phyloP scores from a whole-genome alignment of 441 rosid genomes.

The Bruguiera hainesii region DNA sequence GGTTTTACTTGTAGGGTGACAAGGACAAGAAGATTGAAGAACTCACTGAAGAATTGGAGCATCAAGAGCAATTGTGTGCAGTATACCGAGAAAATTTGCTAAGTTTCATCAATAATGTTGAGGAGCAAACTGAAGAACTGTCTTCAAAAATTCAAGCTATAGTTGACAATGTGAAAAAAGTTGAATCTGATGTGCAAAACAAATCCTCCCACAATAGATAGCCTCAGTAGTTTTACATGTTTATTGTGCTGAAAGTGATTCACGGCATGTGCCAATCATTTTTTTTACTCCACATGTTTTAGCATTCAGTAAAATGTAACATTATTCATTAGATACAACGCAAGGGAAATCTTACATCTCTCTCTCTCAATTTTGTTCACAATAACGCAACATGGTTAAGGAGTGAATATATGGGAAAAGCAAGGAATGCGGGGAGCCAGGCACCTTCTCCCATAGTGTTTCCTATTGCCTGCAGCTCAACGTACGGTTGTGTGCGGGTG shows the following conservation, averaged over 20 bases:
- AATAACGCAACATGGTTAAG: too few relatives aligned
- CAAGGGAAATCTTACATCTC: slow-evolving; percentile 7
- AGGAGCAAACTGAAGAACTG: slow-evolving; percentile 59
- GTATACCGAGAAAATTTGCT: slow-evolving; percentile 51
- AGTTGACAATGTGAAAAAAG: slow-evolving; percentile 50
- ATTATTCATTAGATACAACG: slow-evolving; percentile 14
- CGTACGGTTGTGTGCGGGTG: too few relatives aligned
- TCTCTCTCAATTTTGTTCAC: not conserved
- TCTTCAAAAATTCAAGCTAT: slow-evolving; percentile 48
- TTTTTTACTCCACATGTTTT: slow-evolving; percentile 10
- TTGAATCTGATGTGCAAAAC: slow-evolving; percentile 46
- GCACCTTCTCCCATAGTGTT: too few relatives aligned
- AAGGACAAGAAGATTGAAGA: slow-evolving; percentile 70
- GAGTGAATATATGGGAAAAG: too few relatives aligned
- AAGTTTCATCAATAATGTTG: slow-evolving; percentile 54
- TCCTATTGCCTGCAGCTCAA: too few relatives aligned
- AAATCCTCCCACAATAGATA: slow-evolving; percentile 31
- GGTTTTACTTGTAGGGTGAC: slow-evolving; percentile 45
- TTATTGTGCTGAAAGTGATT: slow-evolving; percentile 10
- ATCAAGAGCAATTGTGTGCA: slow-evolving; percentile 50
- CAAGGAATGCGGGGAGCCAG: too few relatives aligned
- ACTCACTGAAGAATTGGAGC: slow-evolving; percentile 53
- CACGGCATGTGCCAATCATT: slow-evolving; percentile 20
- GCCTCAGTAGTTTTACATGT: slow-evolving; percentile 13
- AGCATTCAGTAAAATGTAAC: slow-evolving; percentile 13